A percentile compares a stretch with the other conserved stretches of the same genome.
Evolutionary conservation across 345 rosid genomes (phyloP).

Genomic region (Eucalyptus regnans): DNA sequence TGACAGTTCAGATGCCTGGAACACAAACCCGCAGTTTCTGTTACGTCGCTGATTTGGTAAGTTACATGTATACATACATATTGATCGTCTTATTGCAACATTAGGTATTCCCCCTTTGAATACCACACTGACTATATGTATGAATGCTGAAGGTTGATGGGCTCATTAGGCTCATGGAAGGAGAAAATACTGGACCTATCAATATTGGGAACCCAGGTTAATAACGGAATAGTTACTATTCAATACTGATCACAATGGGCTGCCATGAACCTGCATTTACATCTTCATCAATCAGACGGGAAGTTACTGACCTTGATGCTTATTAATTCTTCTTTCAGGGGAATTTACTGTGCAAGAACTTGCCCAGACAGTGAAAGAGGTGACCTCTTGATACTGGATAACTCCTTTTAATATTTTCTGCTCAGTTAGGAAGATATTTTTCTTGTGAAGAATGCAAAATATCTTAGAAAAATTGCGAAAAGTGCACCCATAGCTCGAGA

Average conservation of each 20-base stretch:
- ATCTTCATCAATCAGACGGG: background rate
- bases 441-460: background rate
- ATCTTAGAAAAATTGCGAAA: background rate
- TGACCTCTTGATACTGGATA: background rate
- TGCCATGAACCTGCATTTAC: background rate
- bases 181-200: constrained; percentile 92
- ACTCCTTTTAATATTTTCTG: background rate
- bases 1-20: constrained; percentile 96
- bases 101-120: background rate
- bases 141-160: constrained; percentile 58
- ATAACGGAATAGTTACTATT: background rate
- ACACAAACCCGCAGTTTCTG: constrained; percentile 98
- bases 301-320: background rate
- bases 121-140: background rate
- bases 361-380: constrained; percentile 94
- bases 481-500: background rate
- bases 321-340: constrained; percentile 18
- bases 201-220: constrained; percentile 96
- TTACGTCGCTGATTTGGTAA: constrained; percentile 90
- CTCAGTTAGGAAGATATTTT: background rate
- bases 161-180: constrained; percentile 93
- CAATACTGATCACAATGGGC: background rate
- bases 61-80: background rate
- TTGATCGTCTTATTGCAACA: background rate
- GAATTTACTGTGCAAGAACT: constrained; percentile 90